Percentiles rank a stretch among this genome's conserved stretches.
These are phyloP conservation scores for Naganishia randhawae DNA, from an alignment of 768 basidiomycete genomes.

Conservation along the genomic window DNA sequence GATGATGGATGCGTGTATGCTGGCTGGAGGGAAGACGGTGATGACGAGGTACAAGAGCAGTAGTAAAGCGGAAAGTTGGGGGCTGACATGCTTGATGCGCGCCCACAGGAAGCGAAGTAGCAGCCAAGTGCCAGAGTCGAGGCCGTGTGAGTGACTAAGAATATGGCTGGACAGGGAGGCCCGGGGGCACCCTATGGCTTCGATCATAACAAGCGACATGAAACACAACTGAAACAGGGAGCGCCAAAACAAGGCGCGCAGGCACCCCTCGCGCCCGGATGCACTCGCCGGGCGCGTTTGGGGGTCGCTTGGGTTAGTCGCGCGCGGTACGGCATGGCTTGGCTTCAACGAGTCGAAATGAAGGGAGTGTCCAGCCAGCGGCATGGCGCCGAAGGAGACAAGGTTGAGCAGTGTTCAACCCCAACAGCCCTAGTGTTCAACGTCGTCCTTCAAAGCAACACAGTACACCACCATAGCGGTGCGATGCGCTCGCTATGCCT, in stretches of 20 bases:
- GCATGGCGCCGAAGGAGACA: too few relatives aligned
- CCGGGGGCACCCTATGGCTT: neutral
- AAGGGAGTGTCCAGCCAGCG: too few relatives aligned
- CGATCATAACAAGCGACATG: neutral
- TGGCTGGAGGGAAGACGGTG: neutral
- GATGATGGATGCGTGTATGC: conserved; percentile 56
- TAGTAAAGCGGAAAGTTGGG: conserved; percentile 20
- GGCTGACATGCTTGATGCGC: neutral
- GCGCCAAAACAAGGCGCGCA: neutral
- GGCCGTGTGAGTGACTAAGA: neutral
- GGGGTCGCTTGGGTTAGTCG: too few relatives aligned
- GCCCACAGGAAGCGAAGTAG: neutral
- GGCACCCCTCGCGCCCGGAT: neutral
- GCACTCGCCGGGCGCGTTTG: too few relatives aligned
- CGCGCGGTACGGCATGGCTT: too few relatives aligned
- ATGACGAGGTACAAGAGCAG: conserved; percentile 1
- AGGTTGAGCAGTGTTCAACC: too few relatives aligned
- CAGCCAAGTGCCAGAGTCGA: too few relatives aligned
- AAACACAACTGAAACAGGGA: neutral
- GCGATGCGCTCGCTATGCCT: conserved; percentile 15
- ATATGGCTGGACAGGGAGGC: neutral
- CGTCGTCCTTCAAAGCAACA: neutral
- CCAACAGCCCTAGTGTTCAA: too few relatives aligned
- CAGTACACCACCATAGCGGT: neutral
- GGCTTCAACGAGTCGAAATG: too few relatives aligned